Base-by-base conservation (phyloP, 176 grass and related monocot genomes). In the Eleusine coracana region DNA sequence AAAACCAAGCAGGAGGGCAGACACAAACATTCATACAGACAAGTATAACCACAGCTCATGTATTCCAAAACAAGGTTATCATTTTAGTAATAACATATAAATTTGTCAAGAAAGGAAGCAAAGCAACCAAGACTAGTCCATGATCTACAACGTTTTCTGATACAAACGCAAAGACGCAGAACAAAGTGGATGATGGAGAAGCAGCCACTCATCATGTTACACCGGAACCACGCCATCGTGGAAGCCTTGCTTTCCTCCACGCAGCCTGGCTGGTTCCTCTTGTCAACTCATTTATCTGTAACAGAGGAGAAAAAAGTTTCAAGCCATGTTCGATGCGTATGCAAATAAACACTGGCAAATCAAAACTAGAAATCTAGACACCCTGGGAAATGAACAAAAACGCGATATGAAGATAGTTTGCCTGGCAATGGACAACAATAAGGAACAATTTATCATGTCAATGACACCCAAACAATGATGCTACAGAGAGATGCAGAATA, bases 281-380 rank as follows among this genome's bases (percentile, higher is more conserved):
- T 62, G 21, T 74, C 25, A 13, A 61, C 79, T 86, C 68, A 74
- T 3, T 86, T 86, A 61, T 90, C 88, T 90, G 88, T 3, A 62
- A 34, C 39, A 79, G 13, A 60, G 0, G 5, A 2, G 0, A 28
- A 34, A 40, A 49, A 40, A 28, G 29, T 16, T 20, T 66, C 1
- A 25, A 60, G n/a, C 42, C 70, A 25, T 50, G 28, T 23, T 54
- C 21, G 6, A 44, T 2, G 3, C 27, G 5, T 29, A 27, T 4
- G 38, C 67, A 73, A 28, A 4, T 58, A 46, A 61, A 46, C 8
- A 66, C 15, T 67, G 20, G 3, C 17, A 37, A 73, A 39, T 36
- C 44, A 34, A 45, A 21, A 49, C 4, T 18, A 10, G 31, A 18
- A 23, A 38, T 21, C 8, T 46, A 39, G 6, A n/a, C 12, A 25